Conservation (phyloP, 2,329 filamentous ascomycete species). For the Botrytis paeoniae region DNA sequence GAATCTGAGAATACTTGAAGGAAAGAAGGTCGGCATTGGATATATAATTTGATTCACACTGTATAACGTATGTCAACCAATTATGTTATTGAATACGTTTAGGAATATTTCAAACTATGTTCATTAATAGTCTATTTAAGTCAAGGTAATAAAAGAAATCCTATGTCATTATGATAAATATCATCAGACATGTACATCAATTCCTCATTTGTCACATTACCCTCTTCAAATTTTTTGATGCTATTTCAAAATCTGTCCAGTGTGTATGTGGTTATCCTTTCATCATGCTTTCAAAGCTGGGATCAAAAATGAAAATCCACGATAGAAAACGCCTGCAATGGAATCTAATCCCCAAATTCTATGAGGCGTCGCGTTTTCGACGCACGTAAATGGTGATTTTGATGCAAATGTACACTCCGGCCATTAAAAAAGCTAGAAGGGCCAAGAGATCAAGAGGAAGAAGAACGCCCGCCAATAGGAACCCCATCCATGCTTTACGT, state of each 20-base stretch:
- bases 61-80: neutral
- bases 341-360: conserved; percentile 33
- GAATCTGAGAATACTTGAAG: neutral
- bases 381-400: conserved; percentile 29
- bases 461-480: conserved; percentile 35
- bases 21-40: neutral
- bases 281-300: conserved; percentile 14
- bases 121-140: conserved; percentile 15
- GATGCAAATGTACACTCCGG: conserved; percentile 33
- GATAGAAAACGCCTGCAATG: conserved; percentile 28
- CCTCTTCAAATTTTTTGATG: conserved; percentile 1
- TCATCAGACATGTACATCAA: conserved; percentile 13
- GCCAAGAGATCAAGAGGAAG: conserved; percentile 36
- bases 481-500: conserved; percentile 34
- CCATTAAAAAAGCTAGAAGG: conserved; percentile 28
- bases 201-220: conserved; percentile 6
- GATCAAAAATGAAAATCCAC: conserved; percentile 11
- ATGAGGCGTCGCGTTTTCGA: conserved; percentile 30
- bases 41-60: neutral
- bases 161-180: conserved; percentile 8
- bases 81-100: neutral
- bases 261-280: conserved; percentile 20
- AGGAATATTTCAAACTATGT: neutral
- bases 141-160: neutral
- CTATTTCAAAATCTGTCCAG: conserved; percentile 10